A percentile compares a stretch with the other conserved stretches of the same genome.
These are phyloP conservation scores for Solanum clarkiae DNA, from an alignment of 257 asterid genomes.

Conservation along the genomic window DNA sequence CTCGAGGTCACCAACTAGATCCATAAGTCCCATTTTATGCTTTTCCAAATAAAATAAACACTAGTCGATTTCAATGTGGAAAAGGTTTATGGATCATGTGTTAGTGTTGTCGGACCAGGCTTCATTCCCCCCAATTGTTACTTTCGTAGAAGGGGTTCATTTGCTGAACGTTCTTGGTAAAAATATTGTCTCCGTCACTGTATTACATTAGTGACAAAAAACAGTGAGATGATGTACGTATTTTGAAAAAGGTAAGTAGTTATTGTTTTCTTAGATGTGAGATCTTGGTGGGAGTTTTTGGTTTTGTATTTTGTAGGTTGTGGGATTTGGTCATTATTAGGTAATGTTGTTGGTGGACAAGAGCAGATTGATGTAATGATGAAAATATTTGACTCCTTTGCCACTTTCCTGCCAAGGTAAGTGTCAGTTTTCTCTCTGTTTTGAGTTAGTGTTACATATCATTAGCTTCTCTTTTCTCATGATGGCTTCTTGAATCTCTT, in stretches of 20 bases:
- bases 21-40: not conserved
- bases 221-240: not conserved
- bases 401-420: constrained; percentile 1
- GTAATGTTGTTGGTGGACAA: constrained; percentile 18
- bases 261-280: not conserved
- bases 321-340: not conserved
- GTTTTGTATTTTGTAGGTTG: not conserved
- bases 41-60: too few species aligned
- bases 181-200: not conserved
- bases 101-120: constrained; percentile 97
- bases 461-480: constrained; percentile 27
- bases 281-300: not conserved
- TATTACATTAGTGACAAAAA: not conserved
- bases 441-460: not conserved
- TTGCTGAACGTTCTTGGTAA: not conserved
- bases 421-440: constrained; percentile 28
- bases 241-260: not conserved
- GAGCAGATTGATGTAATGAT: constrained; percentile 66
- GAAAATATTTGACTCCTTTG: constrained; percentile 24
- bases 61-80: not conserved
- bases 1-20: constrained; percentile 72
- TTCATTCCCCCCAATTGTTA: constrained; percentile 92
- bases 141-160: constrained; percentile 12
- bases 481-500: constrained; percentile 33
- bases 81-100: constrained; percentile 13